phyloP scores from a whole-genome alignment of 148 eudicot species.

The Rhododendron mucronatum region DNA sequence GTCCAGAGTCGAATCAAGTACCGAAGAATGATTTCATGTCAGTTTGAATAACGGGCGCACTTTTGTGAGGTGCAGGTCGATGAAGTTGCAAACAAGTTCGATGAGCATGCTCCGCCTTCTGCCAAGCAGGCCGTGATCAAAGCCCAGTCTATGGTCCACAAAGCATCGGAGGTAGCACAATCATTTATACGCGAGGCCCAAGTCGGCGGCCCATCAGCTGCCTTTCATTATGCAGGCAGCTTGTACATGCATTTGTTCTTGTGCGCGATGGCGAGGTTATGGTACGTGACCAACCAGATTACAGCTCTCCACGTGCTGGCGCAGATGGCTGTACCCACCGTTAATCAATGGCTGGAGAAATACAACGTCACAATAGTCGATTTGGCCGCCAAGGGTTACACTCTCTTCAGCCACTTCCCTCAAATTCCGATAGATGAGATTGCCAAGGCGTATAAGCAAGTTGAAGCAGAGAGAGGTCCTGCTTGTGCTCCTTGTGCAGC shows the following conservation, averaged over 20 bases:
- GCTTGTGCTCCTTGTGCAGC: background rate
- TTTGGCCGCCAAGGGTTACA: constrained; percentile 35
- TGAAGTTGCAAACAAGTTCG: constrained; percentile 35
- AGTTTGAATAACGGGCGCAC: background rate
- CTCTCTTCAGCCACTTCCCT: constrained; percentile 37
- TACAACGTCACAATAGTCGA: constrained; percentile 35
- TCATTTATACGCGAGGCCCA: constrained; percentile 30
- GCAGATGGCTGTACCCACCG: constrained; percentile 41
- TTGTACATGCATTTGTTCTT: constrained; percentile 25
- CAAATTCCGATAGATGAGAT: constrained; percentile 52
- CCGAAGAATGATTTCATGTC: background rate
- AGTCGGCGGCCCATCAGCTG: constrained; percentile 40
- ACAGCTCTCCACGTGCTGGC: constrained; percentile 34
- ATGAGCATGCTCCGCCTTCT: constrained; percentile 45
- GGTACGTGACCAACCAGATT: constrained; percentile 35
- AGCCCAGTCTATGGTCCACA: constrained; percentile 18
- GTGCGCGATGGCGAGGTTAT: constrained; percentile 25
- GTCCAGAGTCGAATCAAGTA: background rate
- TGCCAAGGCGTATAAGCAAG: constrained; percentile 48
- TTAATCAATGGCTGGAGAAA: constrained; percentile 40
- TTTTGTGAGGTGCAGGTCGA: constrained; percentile 34
- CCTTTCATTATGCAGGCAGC: constrained; percentile 27
- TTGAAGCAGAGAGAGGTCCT: constrained; percentile 22
- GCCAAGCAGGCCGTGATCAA: constrained; percentile 33
- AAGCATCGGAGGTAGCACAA: constrained; percentile 17